phyloP scores from a whole-genome alignment of 129 eudicot species.

The Lactuca saligna region DNA sequence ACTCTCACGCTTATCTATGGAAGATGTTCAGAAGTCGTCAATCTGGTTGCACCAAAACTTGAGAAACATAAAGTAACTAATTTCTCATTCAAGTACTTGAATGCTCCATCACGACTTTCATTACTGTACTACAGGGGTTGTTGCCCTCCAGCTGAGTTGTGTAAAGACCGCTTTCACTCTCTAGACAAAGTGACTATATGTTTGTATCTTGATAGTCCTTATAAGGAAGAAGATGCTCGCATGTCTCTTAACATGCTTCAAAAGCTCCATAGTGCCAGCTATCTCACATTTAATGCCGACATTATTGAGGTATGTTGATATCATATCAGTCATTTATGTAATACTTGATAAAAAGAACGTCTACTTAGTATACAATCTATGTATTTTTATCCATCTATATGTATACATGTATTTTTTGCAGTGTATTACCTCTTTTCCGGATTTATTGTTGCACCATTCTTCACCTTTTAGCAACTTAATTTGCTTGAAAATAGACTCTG shows the following conservation, averaged over 20 bases:
- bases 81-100: background rate
- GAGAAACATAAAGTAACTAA: slow-evolving; percentile 3
- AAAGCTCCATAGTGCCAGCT: background rate
- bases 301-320: slow-evolving; percentile 18
- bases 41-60: slow-evolving; percentile 20
- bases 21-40: background rate
- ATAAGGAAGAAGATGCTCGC: slow-evolving; percentile 1
- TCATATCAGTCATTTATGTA: background rate
- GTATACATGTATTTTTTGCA: background rate
- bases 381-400: background rate
- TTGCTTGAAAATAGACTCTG: background rate
- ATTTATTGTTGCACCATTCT: too few species aligned
- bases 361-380: too few species aligned
- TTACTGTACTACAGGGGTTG: background rate
- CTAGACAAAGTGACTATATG: background rate
- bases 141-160: background rate
- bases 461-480: background rate
- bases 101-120: slow-evolving; percentile 7
- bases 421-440: background rate
- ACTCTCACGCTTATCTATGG: background rate
- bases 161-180: background rate
- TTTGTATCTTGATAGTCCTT: background rate
- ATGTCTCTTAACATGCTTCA: slow-evolving; percentile 14
- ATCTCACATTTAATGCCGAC: slow-evolving; percentile 14
- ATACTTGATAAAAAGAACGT: too few species aligned